A percentile compares a stretch with the other conserved stretches of the same genome.
phyloP scores from a whole-genome alignment of 768 basidiomycete genomes.

The Lactarius deliciosus region DNA sequence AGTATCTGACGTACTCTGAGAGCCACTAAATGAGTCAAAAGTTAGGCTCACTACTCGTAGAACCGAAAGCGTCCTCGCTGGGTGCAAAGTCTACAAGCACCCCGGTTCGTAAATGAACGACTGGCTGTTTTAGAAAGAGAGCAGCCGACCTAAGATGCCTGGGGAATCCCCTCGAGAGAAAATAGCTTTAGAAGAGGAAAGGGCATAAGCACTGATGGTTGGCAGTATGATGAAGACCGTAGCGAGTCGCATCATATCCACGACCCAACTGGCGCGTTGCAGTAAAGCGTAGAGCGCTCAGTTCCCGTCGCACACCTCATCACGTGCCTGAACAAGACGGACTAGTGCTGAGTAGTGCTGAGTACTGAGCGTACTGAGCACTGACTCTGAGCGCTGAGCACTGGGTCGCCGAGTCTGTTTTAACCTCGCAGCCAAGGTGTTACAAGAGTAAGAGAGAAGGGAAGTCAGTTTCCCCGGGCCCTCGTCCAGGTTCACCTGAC shows the following conservation, averaged over 20 bases:
- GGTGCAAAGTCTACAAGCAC: neutral
- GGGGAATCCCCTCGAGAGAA: neutral
- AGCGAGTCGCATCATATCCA: neutral
- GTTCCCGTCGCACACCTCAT: neutral
- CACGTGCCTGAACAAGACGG: neutral
- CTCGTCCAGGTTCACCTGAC: neutral
- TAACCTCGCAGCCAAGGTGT: neutral
- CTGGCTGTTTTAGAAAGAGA: neutral
- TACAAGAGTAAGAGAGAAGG: neutral
- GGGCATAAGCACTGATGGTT: neutral
- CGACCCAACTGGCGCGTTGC: neutral
- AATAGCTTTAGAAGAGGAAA: constrained; percentile 3
- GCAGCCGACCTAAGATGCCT: constrained; percentile 1
- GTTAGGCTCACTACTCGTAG: neutral
- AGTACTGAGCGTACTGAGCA: neutral
- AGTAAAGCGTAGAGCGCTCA: neutral
- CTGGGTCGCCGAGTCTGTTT: neutral
- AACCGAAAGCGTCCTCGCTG: neutral
- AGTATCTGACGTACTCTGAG: neutral
- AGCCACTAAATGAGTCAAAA: too few species aligned
- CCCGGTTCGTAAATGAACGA: neutral
- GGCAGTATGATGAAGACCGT: neutral
- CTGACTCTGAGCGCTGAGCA: neutral
- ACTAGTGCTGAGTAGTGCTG: neutral
- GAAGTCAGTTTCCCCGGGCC: neutral